Evolutionary conservation across 2,329 filamentous ascomycete genomes (phyloP).

Genomic region (Chrysoporthe puriensis): DNA sequence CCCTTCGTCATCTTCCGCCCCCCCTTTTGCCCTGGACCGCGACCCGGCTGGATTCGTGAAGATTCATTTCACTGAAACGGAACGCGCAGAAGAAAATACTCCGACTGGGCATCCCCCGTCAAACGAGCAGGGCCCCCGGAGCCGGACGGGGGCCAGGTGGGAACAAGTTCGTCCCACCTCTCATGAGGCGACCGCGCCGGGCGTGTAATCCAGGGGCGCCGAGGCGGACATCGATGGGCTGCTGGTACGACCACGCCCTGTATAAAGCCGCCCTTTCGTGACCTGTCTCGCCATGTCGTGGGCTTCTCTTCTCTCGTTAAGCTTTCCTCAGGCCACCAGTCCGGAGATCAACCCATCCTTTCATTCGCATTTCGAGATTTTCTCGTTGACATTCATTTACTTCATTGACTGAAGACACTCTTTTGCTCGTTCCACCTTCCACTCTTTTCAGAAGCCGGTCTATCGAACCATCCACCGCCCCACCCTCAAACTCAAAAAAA

Average conservation of each 20-base stretch:
- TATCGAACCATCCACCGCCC: background rate
- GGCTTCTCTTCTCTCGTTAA: background rate
- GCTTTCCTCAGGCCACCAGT: constrained; percentile 2
- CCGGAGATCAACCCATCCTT: constrained; percentile 10
- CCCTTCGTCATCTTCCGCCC: background rate
- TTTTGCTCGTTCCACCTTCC: background rate
- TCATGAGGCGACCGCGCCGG: background rate
- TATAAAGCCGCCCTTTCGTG: constrained; percentile 21
- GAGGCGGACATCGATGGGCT: background rate
- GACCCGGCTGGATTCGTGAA: constrained; percentile 3
- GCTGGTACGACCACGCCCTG: background rate
- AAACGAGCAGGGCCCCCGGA: constrained; percentile 4
- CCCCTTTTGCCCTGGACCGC: background rate
- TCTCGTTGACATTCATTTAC: constrained; percentile 25
- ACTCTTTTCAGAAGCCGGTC: constrained; percentile 22
- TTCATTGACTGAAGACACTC: constrained; percentile 30
- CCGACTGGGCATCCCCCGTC: constrained; percentile 12
- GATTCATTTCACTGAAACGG: constrained; percentile 24
- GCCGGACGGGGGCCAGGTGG: background rate
- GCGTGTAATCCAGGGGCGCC: background rate
- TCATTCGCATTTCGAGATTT: constrained; percentile 10
- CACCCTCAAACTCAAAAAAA: background rate
- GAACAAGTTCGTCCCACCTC: constrained; percentile 4
- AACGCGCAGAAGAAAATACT: constrained; percentile 18
- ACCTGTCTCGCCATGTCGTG: background rate